Conservation (phyloP, 2,329 filamentous ascomycete genomes). For the Raffaelea albimanens region DNA sequence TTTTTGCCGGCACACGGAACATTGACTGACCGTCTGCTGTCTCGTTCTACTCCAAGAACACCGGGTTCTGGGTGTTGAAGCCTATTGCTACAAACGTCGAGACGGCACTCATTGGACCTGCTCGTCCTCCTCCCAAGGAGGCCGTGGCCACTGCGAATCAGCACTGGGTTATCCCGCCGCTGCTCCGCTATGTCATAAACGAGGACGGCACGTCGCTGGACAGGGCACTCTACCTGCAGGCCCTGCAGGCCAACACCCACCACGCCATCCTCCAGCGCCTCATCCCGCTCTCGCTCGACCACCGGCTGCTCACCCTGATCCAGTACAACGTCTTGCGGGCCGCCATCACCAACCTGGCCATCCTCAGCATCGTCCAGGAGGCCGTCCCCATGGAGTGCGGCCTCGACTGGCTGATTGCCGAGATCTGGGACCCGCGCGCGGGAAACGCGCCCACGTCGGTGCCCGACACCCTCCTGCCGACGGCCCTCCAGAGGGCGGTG, state of each 20-base stretch:
- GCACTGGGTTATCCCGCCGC: no score
- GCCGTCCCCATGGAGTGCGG: slow-evolving; percentile 5
- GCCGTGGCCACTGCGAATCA: no score
- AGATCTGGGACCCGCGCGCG: neutral
- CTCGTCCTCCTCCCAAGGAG: neutral
- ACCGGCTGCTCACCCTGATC: slow-evolving; percentile 12
- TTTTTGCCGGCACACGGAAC: neutral
- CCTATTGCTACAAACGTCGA: slow-evolving; percentile 2
- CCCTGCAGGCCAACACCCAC: neutral
- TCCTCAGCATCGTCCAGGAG: slow-evolving; percentile 5
- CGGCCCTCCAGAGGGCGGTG: slow-evolving; percentile 16
- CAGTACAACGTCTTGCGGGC: slow-evolving; percentile 14
- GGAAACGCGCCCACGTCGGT: neutral
- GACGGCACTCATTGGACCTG: no score
- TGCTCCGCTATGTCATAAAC: no score
- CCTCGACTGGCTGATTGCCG: slow-evolving; percentile 2
- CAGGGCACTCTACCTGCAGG: no score
- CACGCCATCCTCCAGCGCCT: neutral
- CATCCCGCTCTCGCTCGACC: slow-evolving; percentile 11
- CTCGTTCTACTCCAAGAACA: no score
- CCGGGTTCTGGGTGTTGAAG: slow-evolving; percentile 5
- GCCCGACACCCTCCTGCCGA: slow-evolving; percentile 17
- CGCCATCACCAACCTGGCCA: slow-evolving; percentile 8
- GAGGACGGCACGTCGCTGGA: no score
- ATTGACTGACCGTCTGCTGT: neutral